These are phyloP conservation scores for Chalciporus sp. DNA, from an alignment of 1,284 basidiomycete species.

Conservation along the genomic window DNA sequence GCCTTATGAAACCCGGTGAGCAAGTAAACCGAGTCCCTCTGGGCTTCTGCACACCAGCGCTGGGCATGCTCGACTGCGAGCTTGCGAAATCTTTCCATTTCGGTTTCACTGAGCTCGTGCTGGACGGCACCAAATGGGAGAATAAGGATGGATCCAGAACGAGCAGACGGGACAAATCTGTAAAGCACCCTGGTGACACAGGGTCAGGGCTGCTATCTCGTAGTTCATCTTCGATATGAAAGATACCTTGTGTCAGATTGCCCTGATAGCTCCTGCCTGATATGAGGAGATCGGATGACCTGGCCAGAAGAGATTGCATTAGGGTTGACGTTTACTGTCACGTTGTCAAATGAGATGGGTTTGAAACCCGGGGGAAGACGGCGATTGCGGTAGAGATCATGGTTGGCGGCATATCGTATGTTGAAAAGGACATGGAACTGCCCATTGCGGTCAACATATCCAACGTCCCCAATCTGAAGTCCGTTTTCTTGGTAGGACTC, in stretches of 20 bases:
- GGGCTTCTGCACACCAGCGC: background rate
- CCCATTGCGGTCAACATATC: background rate
- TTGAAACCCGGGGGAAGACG: background rate
- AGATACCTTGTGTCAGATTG: too few relatives aligned
- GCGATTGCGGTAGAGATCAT: background rate
- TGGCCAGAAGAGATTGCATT: too few relatives aligned
- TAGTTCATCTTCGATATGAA: too few relatives aligned
- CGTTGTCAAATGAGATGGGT: background rate
- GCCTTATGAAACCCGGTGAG: slow-evolving; percentile 13
- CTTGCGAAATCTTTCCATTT: background rate
- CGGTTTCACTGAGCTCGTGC: background rate
- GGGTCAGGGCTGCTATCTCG: too few relatives aligned
- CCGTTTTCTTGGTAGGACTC: background rate
- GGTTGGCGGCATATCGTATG: background rate
- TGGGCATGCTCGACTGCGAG: background rate
- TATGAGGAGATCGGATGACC: too few relatives aligned
- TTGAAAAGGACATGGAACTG: slow-evolving; percentile 9
- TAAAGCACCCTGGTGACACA: too few relatives aligned
- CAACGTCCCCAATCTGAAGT: slow-evolving; percentile 15
- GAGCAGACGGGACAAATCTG: background rate
- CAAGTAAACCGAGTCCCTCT: slow-evolving; percentile 10
- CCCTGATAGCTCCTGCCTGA: too few relatives aligned
- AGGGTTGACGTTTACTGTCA: too few relatives aligned
- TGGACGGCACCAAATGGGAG: slow-evolving; percentile 9
- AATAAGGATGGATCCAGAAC: slow-evolving; percentile 9